These are phyloP conservation scores for Aspergillus cristatus DNA, from an alignment of 495 filamentous ascomycete species.

Conservation along the genomic window DNA sequence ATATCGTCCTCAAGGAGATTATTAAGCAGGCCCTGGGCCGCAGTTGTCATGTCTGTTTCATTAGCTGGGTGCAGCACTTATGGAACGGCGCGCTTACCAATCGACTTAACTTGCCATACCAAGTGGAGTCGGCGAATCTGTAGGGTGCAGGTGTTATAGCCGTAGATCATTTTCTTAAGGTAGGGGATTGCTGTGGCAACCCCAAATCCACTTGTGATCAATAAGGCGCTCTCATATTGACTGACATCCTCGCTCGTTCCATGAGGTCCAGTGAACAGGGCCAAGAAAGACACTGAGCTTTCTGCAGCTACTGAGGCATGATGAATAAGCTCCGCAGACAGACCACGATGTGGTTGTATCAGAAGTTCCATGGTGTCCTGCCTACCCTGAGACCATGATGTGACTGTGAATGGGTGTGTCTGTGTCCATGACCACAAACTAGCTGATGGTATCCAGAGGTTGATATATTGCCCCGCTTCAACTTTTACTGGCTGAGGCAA, in stretches of 20 bases:
- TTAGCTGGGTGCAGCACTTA: no score
- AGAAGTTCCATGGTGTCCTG: conserved; percentile 19
- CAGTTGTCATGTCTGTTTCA: neutral
- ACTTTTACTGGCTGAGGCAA: conserved; percentile 20
- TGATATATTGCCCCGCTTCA: conserved; percentile 29
- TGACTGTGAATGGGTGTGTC: conserved; percentile 30
- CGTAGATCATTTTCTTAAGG: conserved; percentile 20
- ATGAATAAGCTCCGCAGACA: conserved; percentile 7
- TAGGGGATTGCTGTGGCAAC: conserved; percentile 20
- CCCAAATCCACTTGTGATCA: conserved; percentile 17
- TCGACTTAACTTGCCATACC: conserved; percentile 22
- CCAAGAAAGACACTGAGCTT: conserved; percentile 9
- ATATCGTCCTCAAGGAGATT: conserved; percentile 15
- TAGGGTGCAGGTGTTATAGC: conserved; percentile 18
- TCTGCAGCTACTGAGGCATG: neutral
- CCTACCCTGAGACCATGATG: conserved; percentile 19
- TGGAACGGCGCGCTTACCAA: neutral
- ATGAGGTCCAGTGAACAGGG: conserved; percentile 21
- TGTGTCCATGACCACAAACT: conserved; percentile 24
- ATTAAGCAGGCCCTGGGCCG: conserved; percentile 8
- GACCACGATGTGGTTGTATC: conserved; percentile 10
- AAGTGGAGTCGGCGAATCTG: conserved; percentile 18
- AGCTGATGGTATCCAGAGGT: conserved; percentile 25
- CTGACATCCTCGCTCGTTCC: conserved; percentile 11
- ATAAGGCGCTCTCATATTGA: conserved; percentile 20